A percentile compares a stretch with the other conserved stretches of the same genome.
Conservation (phyloP, 352 stramenopile species). For the Stramenopiles sp. region DNA sequence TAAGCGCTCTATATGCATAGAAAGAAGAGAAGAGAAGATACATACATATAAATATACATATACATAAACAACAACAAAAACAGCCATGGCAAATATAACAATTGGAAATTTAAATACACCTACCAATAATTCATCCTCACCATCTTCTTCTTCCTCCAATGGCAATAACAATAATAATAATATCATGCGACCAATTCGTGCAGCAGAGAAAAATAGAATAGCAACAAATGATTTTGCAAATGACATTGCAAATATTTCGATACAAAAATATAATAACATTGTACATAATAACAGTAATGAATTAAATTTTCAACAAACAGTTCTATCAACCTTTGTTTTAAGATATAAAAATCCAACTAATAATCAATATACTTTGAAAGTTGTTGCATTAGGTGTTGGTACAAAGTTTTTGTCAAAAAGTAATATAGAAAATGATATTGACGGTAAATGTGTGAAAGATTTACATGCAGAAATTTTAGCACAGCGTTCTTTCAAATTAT, state of each 20-base stretch:
- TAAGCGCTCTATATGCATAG: too few relatives aligned
- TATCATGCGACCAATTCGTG: too few relatives aligned
- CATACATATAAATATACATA: too few relatives aligned
- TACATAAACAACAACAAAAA: too few relatives aligned
- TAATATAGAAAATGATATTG: background rate
- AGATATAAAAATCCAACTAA: background rate
- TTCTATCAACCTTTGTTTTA: background rate
- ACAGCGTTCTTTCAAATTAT: background rate
- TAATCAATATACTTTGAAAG: background rate
- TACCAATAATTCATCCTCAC: too few relatives aligned
- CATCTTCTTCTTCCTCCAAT: too few relatives aligned
- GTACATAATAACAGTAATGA: background rate
- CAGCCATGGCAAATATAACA: too few relatives aligned
- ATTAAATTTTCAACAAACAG: background rate
- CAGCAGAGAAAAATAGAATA: background rate
- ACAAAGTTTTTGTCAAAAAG: background rate
- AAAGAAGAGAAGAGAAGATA: too few relatives aligned
- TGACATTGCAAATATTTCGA: background rate
- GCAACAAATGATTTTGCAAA: background rate
- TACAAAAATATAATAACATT: background rate
- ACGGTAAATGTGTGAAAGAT: background rate
- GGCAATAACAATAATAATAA: too few relatives aligned
- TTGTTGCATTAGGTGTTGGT: background rate
- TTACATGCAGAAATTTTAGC: background rate
- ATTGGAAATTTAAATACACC: too few relatives aligned